These are phyloP conservation scores for Astraeus odoratus DNA, from an alignment of 768 basidiomycete species.

Conservation along the genomic window DNA sequence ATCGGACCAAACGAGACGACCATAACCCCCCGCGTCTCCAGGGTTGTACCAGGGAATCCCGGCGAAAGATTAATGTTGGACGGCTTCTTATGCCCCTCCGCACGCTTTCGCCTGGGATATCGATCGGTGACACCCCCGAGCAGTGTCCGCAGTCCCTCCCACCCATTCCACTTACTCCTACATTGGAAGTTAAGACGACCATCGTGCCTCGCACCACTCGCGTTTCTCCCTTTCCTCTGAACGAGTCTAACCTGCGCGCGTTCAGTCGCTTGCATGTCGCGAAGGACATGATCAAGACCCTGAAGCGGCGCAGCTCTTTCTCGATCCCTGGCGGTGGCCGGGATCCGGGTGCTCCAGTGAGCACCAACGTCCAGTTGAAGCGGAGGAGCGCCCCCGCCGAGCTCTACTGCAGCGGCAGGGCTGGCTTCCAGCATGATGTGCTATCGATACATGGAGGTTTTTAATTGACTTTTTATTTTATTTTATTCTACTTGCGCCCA, in stretches of 20 bases:
- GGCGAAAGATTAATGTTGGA: constrained; percentile 28
- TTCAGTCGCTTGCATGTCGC: constrained; percentile 53
- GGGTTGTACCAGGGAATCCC: constrained; percentile 14
- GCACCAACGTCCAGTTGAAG: constrained; percentile 36
- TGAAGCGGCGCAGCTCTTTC: constrained; percentile 49
- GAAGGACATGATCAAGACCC: constrained; percentile 57
- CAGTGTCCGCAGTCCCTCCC: constrained; percentile 13
- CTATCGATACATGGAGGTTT: constrained; percentile 55
- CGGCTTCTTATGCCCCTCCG: constrained; percentile 38
- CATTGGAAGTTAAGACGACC: constrained; percentile 41
- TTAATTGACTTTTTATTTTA: constrained; percentile 22
- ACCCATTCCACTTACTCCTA: constrained; percentile 33
- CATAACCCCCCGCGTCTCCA: constrained; percentile 6
- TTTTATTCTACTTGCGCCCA: background rate
- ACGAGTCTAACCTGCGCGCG: constrained; percentile 44
- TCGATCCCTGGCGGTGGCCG: constrained; percentile 7
- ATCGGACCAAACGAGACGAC: background rate
- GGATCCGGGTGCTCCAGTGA: constrained; percentile 12
- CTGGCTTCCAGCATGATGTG: constrained; percentile 53
- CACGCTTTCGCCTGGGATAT: constrained; percentile 13
- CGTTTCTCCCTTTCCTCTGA: constrained; percentile 39
- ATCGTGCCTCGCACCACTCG: constrained; percentile 41
- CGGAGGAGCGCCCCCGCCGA: constrained; percentile 63
- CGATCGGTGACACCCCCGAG: constrained; percentile 3
- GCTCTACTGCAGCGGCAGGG: constrained; percentile 41